Percentiles rank a stretch among this genome's conserved stretches.
Conservation (phyloP, 1,139 yeast species). For the Eremothecium sinecaudum region DNA sequence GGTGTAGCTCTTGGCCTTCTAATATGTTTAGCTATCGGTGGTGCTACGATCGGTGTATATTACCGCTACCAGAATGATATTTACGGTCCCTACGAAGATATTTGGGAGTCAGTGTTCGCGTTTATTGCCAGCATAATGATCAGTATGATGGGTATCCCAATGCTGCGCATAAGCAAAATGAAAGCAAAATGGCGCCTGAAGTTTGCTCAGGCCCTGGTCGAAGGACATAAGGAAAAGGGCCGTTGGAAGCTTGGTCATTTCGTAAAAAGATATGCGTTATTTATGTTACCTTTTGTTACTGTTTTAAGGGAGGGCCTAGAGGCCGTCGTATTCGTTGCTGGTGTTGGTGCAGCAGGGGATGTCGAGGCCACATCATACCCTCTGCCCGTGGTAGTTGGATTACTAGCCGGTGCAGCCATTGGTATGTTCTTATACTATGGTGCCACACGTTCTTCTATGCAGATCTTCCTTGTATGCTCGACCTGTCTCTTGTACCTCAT, state of each 20-base stretch:
- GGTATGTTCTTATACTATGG: conserved; percentile 65
- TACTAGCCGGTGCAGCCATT: conserved; percentile 59
- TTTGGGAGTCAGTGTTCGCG: conserved; percentile 90
- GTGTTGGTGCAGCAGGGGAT: conserved; percentile 55
- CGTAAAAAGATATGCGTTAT: conserved; percentile 63
- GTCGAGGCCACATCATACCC: conserved; percentile 65
- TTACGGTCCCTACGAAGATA: conserved; percentile 73
- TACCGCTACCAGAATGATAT: conserved; percentile 70
- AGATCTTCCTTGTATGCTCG: conserved; percentile 67
- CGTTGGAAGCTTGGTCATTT: conserved; percentile 32
- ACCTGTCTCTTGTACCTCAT: conserved; percentile 77
- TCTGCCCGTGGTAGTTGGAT: conserved; percentile 68
- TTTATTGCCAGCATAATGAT: conserved; percentile 71
- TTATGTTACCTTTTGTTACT: conserved; percentile 70
- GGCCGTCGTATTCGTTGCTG: conserved; percentile 86
- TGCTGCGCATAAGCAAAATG: conserved; percentile 76
- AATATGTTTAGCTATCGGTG: conserved; percentile 70
- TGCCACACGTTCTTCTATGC: conserved; percentile 66
- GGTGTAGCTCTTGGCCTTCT: conserved; percentile 68
- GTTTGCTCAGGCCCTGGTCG: conserved; percentile 44
- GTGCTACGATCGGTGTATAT: conserved; percentile 64
- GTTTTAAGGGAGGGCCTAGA: conserved; percentile 85
- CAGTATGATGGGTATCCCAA: conserved; percentile 81
- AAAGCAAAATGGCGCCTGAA: conserved; percentile 80
- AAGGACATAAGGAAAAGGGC: conserved; percentile 32